phyloP scores from a whole-genome alignment of 179 eudicot species.

The Patellifolia procumbens region DNA sequence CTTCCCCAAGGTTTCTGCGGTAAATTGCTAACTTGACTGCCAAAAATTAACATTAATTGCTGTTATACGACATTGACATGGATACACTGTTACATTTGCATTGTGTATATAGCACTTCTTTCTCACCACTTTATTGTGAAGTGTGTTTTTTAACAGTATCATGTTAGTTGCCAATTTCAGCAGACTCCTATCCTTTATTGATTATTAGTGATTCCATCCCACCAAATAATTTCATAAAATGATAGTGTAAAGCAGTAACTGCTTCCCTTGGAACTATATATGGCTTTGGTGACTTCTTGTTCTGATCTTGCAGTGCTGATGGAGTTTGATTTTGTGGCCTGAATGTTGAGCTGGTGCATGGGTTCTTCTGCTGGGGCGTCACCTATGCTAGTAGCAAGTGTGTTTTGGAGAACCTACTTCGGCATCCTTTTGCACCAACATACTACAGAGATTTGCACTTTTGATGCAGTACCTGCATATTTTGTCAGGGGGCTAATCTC shows the following conservation, averaged over 20 bases:
- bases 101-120: neutral
- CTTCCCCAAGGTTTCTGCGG: conserved; percentile 34
- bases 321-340: conserved; percentile 11
- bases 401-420: neutral
- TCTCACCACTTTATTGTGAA: neutral
- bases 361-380: conserved; percentile 14
- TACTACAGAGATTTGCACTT: neutral
- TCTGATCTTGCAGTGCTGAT: conserved; percentile 19
- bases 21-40: conserved; percentile 11
- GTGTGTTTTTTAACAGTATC: neutral
- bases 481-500: neutral
- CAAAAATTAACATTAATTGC: neutral
- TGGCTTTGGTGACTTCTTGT: neutral
- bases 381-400: conserved; percentile 4
- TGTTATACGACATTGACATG: neutral
- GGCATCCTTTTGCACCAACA: conserved; percentile 11
- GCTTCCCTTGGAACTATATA: neutral
- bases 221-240: neutral
- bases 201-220: neutral
- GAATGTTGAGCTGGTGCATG: neutral
- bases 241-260: too few relatives aligned
- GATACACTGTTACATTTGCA: neutral
- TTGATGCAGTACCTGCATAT: conserved; percentile 3
- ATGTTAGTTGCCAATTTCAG: neutral
- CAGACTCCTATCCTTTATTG: too few relatives aligned